phyloP scores from a whole-genome alignment of 495 filamentous ascomycete species.

The Massariosphaeria phaeospora region DNA sequence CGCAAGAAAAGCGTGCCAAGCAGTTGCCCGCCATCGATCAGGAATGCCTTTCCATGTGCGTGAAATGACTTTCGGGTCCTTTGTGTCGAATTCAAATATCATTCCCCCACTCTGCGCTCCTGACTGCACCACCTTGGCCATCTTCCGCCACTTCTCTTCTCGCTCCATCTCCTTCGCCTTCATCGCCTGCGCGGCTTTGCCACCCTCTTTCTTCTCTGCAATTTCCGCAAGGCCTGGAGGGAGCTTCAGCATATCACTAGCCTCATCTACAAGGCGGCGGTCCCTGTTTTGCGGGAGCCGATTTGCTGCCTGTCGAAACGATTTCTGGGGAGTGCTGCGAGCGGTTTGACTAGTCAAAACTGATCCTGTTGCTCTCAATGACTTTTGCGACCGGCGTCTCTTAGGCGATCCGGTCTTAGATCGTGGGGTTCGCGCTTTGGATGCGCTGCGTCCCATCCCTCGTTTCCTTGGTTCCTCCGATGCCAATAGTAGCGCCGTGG shows the following conservation, averaged over 20 bases:
- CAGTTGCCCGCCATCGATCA: slow-evolving; percentile 87
- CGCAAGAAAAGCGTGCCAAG: slow-evolving; percentile 93
- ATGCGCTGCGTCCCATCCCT: slow-evolving; percentile 50
- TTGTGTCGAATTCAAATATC: slow-evolving; percentile 83
- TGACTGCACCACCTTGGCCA: slow-evolving; percentile 68
- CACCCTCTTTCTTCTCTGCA: slow-evolving; percentile 55
- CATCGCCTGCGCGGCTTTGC: slow-evolving; percentile 53
- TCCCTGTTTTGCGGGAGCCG: slow-evolving; percentile 70
- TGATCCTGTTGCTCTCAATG: slow-evolving; percentile 25
- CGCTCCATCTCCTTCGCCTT: slow-evolving; percentile 77
- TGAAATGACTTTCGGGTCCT: slow-evolving; percentile 78
- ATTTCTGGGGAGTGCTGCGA: slow-evolving; percentile 26
- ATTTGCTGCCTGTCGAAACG: slow-evolving; percentile 63
- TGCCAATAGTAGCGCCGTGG: slow-evolving; percentile 59
- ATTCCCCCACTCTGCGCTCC: slow-evolving; percentile 64
- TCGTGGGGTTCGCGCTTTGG: slow-evolving; percentile 38
- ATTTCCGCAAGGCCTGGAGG: slow-evolving; percentile 61
- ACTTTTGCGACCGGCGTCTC: slow-evolving; percentile 40
- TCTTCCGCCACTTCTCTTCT: slow-evolving; percentile 94
- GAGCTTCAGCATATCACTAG: slow-evolving; percentile 81
- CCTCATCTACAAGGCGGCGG: slow-evolving; percentile 73
- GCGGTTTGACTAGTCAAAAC: slow-evolving; percentile 29
- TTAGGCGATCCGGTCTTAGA: slow-evolving; percentile 45
- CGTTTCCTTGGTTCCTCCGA: slow-evolving; percentile 58
- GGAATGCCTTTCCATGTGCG: slow-evolving; percentile 98